A percentile compares a stretch with the other conserved stretches of the same genome.
Evolutionary conservation across 2,329 filamentous ascomycete species (phyloP).

Genomic region (Pseudogymnoascus verrucosus): DNA sequence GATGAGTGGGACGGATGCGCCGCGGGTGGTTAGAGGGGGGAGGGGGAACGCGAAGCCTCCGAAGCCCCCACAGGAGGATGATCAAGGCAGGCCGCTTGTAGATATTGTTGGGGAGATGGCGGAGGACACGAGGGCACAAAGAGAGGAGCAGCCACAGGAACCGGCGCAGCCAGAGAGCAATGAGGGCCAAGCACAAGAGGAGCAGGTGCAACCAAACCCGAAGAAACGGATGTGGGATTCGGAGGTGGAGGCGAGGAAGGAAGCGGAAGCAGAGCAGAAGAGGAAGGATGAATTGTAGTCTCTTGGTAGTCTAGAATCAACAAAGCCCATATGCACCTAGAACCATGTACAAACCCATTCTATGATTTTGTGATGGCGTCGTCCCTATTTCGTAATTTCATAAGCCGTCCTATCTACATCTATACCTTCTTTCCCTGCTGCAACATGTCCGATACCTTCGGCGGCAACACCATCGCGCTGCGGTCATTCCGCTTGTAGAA

Average conservation of each 20-base stretch:
- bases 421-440: slow-evolving; percentile 53
- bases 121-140: slow-evolving; percentile 27
- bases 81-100: slow-evolving; percentile 33
- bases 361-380: neutral
- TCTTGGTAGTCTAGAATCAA: neutral
- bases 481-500: slow-evolving; percentile 90
- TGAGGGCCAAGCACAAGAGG: slow-evolving; percentile 15
- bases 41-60: slow-evolving; percentile 32
- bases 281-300: slow-evolving; percentile 11
- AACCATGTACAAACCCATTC: neutral
- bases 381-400: neutral
- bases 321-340: neutral
- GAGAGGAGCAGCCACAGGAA: slow-evolving; percentile 9
- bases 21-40: slow-evolving; percentile 15
- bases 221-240: slow-evolving; percentile 58
- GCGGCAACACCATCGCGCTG: slow-evolving; percentile 74
- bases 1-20: slow-evolving; percentile 17
- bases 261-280: slow-evolving; percentile 8
- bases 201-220: slow-evolving; percentile 39
- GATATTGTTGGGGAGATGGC: slow-evolving; percentile 50
- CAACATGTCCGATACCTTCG: slow-evolving; percentile 75
- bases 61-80: slow-evolving; percentile 31
- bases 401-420: slow-evolving; percentile 6
- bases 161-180: slow-evolving; percentile 6
- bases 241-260: slow-evolving; percentile 28